These are phyloP conservation scores for Penicillium sp. DNA, from an alignment of 2,329 filamentous ascomycete species.

Conservation along the genomic window DNA sequence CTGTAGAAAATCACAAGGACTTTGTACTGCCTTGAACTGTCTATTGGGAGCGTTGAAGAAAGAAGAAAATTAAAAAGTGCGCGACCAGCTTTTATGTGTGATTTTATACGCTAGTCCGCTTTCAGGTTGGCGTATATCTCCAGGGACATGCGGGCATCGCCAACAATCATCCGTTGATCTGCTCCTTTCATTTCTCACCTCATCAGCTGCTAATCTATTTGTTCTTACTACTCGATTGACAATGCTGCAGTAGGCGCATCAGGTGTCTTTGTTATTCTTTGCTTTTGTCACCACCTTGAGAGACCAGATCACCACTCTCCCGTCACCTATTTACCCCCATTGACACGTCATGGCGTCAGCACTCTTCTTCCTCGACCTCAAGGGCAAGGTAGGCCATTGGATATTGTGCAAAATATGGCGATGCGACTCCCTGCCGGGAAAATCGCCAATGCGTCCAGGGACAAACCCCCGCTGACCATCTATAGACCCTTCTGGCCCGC, in stretches of 20 bases:
- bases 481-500: slow-evolving; percentile 89
- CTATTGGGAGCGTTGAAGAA: slow-evolving; percentile 69
- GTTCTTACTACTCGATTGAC: neutral
- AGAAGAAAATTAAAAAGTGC: slow-evolving; percentile 19
- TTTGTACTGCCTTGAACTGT: slow-evolving; percentile 76
- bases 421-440: neutral
- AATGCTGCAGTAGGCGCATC: slow-evolving; percentile 11
- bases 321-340: slow-evolving; percentile 7
- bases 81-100: slow-evolving; percentile 23
- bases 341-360: slow-evolving; percentile 80
- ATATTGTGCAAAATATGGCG: neutral
- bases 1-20: slow-evolving; percentile 46
- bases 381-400: slow-evolving; percentile 81
- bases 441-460: slow-evolving; percentile 21
- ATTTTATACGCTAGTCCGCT: slow-evolving; percentile 28
- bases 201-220: neutral
- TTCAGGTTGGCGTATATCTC: slow-evolving; percentile 15
- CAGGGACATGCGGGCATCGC: slow-evolving; percentile 12
- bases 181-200: slow-evolving; percentile 3
- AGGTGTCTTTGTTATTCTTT: slow-evolving; percentile 3
- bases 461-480: slow-evolving; percentile 20
- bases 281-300: neutral
- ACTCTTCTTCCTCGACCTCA: slow-evolving; percentile 96
- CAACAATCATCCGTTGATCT: slow-evolving; percentile 4
- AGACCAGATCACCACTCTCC: slow-evolving; percentile 9